Base-by-base conservation (phyloP, 345 rosid genomes). In the Geranium rotundifolium region DNA sequence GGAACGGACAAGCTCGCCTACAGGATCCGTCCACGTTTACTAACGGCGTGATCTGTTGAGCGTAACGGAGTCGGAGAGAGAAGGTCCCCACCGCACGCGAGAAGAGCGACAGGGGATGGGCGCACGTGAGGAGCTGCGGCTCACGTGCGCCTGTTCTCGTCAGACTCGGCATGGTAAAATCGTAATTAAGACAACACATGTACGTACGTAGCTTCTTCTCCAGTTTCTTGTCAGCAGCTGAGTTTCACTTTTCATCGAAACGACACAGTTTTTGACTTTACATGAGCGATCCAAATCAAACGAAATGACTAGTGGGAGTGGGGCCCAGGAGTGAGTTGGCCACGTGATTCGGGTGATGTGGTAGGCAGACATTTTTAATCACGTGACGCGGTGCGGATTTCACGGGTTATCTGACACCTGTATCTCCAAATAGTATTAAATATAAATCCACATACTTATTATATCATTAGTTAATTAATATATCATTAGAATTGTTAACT, bases 321-420 rank as follows among this genome's bases (percentile, higher is more conserved):
- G 84, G 78, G 27, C 75, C 84, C 78, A 63, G 29, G 19, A 66
- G 69, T 80, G 86, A 82, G 85, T 78, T 84, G 86, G 86, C 86
- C 86, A 84, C 90, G 90, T 84, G 89, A 81, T 71, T 61, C 72
- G 56, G 63, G 60, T 62, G 73, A 66, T 57, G 71, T 68, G 72
- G 80, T 69, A 34, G 84, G 73, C 69, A 55, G 61, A 34, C 73
- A 72, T 66, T 73, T 78, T 74, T 60, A 66, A 81, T 73, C 86
- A 84, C 83, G 84, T 79, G 81, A 76, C 63, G 64, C 54, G 66
- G 63, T 64, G 75, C 84, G 75, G 64, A 67, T 68, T 67, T 63
- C 15, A 14, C 82, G 80, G 74, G 17, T 0, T 54, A 52, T 68
- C 64, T 6, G 76, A 74, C 84, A 77, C 64, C 72, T 71, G 74